These are phyloP conservation scores for Musa troglodytarum DNA, from an alignment of 176 grass and related monocot species.

Conservation along the genomic window DNA sequence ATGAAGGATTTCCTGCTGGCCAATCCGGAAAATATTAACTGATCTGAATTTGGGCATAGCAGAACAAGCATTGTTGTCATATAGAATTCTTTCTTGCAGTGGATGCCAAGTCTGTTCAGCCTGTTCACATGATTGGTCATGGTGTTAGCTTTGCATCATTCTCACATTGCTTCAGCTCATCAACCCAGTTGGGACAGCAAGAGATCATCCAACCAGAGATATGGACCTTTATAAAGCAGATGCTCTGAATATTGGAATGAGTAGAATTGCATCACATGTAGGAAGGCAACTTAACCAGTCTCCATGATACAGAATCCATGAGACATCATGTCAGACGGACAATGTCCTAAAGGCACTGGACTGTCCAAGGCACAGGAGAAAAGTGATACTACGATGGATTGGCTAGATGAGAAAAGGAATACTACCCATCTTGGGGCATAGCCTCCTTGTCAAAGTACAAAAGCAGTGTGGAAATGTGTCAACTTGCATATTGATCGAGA, in stretches of 20 bases:
- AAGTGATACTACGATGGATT: background rate
- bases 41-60: too few relatives aligned
- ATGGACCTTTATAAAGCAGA: background rate
- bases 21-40: too few relatives aligned
- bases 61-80: background rate
- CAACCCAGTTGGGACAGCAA: background rate
- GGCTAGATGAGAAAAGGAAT: background rate
- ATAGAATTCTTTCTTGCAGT: background rate
- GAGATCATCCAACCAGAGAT: background rate
- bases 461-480: background rate
- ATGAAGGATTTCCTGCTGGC: background rate
- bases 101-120: background rate
- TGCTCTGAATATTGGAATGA: background rate
- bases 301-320: conserved; percentile 7
- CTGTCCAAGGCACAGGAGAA: conserved; percentile 2
- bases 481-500: background rate
- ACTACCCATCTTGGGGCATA: too few relatives aligned
- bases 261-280: conserved; percentile 6
- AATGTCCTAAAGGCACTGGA: background rate
- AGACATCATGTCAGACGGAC: conserved; percentile 1
- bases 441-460: background rate
- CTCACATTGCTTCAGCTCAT: too few relatives aligned
- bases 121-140: background rate
- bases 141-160: background rate
- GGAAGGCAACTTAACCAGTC: conserved; percentile 10